These are phyloP conservation scores for Symbiodinium pilosum DNA, from an alignment of 73 alveolate species.

Conservation along the genomic window DNA sequence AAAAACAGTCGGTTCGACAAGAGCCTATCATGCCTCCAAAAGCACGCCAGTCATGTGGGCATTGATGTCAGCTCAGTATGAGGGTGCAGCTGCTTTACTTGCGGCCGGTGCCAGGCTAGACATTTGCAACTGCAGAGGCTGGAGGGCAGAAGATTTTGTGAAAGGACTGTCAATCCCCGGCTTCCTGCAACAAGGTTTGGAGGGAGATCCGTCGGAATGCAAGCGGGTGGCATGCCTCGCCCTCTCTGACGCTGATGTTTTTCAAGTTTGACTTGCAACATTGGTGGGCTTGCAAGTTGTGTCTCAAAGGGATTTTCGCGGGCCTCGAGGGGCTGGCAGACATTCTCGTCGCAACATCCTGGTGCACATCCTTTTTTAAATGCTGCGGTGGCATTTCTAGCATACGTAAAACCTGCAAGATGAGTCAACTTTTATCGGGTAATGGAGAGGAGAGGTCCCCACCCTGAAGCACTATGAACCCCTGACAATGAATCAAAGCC, in stretches of 20 bases:
- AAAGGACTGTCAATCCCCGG: not conserved
- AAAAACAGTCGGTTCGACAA: not conserved
- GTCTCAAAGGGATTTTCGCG: too few species aligned
- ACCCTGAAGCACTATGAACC: too few species aligned
- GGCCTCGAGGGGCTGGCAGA: too few species aligned
- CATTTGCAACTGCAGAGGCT: not conserved
- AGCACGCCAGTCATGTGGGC: not conserved
- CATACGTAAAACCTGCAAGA: too few species aligned
- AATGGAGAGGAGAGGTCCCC: too few species aligned
- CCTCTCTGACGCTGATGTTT: not conserved
- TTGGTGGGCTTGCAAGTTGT: too few species aligned
- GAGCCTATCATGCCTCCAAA: not conserved
- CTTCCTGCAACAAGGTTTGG: not conserved
- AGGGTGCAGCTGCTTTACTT: slow-evolving; percentile 20
- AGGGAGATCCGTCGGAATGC: not conserved
- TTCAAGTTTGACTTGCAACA: too few species aligned
- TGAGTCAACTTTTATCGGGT: too few species aligned
- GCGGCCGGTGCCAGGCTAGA: not conserved
- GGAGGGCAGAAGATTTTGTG: slow-evolving; percentile 12
- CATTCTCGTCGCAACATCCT: too few species aligned
- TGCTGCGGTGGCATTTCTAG: too few species aligned
- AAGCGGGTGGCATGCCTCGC: not conserved
- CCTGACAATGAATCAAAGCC: too few species aligned
- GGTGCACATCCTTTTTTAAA: too few species aligned
- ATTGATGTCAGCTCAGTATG: not conserved